Percentiles rank a stretch among this genome's conserved stretches.
Conservation (phyloP, 495 filamentous ascomycete genomes). For the Chaetomium tenue region DNA sequence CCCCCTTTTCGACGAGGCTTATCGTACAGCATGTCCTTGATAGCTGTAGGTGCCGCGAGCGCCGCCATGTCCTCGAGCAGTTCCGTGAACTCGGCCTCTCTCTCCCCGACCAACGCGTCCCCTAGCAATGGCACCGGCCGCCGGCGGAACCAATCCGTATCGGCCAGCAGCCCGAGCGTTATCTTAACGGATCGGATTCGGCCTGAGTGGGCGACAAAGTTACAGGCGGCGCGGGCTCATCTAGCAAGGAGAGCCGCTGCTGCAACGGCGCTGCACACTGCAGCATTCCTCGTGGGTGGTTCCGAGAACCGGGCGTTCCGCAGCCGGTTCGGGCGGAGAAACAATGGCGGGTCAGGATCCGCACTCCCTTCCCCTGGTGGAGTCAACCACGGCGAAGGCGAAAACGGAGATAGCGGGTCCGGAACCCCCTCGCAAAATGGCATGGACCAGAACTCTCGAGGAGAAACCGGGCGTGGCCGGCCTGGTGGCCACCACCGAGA, state of each 20-base stretch:
- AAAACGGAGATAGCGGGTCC: slow-evolving; percentile 35
- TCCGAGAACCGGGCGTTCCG: slow-evolving; percentile 48
- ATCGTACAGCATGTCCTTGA: slow-evolving; percentile 56
- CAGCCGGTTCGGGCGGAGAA: slow-evolving; percentile 50
- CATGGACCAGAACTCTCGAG: slow-evolving; percentile 22
- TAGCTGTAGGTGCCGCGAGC: slow-evolving; percentile 43
- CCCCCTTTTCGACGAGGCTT: slow-evolving; percentile 86
- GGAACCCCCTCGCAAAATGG: slow-evolving; percentile 32
- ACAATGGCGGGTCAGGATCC: slow-evolving; percentile 42
- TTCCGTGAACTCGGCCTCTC: slow-evolving; percentile 49
- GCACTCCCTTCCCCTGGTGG: slow-evolving; percentile 33
- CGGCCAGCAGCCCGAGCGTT: slow-evolving; percentile 73
- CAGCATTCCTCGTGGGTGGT: slow-evolving; percentile 85
- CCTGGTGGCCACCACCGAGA: slow-evolving; percentile 54
- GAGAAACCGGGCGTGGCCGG: slow-evolving; percentile 17
- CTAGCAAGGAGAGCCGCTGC: slow-evolving; percentile 84
- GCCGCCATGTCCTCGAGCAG: slow-evolving; percentile 69
- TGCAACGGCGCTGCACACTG: slow-evolving; percentile 90
- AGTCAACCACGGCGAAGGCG: slow-evolving; percentile 30
- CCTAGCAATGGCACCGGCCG: slow-evolving; percentile 32
- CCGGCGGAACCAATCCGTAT: slow-evolving; percentile 76
- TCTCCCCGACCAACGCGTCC: slow-evolving; percentile 42
- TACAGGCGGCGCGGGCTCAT: slow-evolving; percentile 79
- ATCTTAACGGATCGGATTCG: slow-evolving; percentile 89
- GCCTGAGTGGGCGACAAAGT: slow-evolving; percentile 91